Percentiles rank a stretch among this genome's conserved stretches.
These are phyloP conservation scores for Juglanconis sp. DNA, from an alignment of 2,329 filamentous ascomycete species.

Conservation along the genomic window DNA sequence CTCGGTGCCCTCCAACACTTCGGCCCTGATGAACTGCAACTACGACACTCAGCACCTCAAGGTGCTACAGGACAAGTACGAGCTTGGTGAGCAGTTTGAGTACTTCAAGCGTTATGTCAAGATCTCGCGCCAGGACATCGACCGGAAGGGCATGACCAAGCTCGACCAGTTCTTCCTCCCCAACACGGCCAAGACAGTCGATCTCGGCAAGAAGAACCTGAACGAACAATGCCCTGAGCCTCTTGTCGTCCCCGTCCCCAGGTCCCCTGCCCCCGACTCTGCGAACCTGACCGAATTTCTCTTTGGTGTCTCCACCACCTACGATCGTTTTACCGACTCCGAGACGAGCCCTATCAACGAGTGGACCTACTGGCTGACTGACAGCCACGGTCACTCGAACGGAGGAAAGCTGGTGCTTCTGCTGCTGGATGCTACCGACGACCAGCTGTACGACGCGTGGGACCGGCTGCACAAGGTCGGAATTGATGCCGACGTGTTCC, in stretches of 20 bases:
- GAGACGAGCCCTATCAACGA: slow-evolving; percentile 53
- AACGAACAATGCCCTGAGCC: slow-evolving; percentile 45
- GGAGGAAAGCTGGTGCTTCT: slow-evolving; percentile 54
- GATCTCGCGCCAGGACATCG: slow-evolving; percentile 46
- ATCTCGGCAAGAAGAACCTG: slow-evolving; percentile 40
- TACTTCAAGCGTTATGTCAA: slow-evolving; percentile 56
- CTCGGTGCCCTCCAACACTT: slow-evolving; percentile 28
- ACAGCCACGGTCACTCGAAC: slow-evolving; percentile 53
- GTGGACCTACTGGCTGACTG: slow-evolving; percentile 59
- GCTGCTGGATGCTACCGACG: slow-evolving; percentile 50
- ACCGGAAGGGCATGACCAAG: slow-evolving; percentile 50
- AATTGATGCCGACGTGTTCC: slow-evolving; percentile 56
- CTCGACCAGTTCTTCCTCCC: slow-evolving; percentile 46
- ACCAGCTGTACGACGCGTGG: slow-evolving; percentile 48
- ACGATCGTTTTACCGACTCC: slow-evolving; percentile 49
- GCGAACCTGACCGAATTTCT: slow-evolving; percentile 56
- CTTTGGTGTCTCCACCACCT: slow-evolving; percentile 59
- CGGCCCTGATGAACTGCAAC: slow-evolving; percentile 48
- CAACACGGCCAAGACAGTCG: slow-evolving; percentile 43
- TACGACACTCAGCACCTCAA: slow-evolving; percentile 45
- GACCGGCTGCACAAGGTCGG: slow-evolving; percentile 45
- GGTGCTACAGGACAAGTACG: slow-evolving; percentile 43
- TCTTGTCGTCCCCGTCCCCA: slow-evolving; percentile 48
- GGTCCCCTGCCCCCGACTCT: slow-evolving; percentile 46
- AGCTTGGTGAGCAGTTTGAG: slow-evolving; percentile 48